Conservation (phyloP, 2,329 filamentous ascomycete species). For the Mollisia scopiformis region DNA sequence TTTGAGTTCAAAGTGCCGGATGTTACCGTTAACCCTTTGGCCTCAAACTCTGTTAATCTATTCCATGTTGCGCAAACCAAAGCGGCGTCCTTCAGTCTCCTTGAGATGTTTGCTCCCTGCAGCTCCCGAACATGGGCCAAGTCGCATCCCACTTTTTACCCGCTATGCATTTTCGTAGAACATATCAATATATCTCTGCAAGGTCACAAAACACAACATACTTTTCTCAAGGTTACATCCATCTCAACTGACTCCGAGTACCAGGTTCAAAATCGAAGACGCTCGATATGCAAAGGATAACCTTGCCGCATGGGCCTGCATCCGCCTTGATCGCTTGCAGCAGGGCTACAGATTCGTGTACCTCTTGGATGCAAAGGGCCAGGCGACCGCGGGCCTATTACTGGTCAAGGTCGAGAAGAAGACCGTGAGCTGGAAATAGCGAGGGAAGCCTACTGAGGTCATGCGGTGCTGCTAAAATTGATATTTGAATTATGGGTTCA, state of each 20-base stretch:
- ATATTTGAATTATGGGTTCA: not conserved
- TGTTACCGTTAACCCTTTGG: not conserved
- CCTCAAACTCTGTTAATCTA: too few relatives aligned
- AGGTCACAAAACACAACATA: too few relatives aligned
- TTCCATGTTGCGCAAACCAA: too few relatives aligned
- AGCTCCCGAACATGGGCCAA: not conserved
- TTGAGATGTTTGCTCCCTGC: not conserved
- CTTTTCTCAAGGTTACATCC: not conserved
- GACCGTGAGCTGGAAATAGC: slow-evolving; percentile 8
- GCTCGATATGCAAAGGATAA: slow-evolving; percentile 80
- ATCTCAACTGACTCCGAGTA: not conserved
- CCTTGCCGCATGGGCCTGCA: slow-evolving; percentile 85
- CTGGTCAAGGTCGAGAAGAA: slow-evolving; percentile 74
- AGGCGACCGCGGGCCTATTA: slow-evolving; percentile 67
- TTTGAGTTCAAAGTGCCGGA: not conserved
- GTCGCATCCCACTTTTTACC: not conserved
- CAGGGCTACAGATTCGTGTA: slow-evolving; percentile 78
- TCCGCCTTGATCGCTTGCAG: slow-evolving; percentile 79
- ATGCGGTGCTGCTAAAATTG: not conserved
- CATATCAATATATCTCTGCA: not conserved
- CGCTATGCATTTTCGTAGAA: not conserved
- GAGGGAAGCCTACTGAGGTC: not conserved
- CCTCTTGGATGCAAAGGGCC: slow-evolving; percentile 70
- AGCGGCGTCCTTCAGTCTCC: too few relatives aligned
- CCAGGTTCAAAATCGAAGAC: slow-evolving; percentile 79